Base-by-base conservation (phyloP, 768 basidiomycete species). In the Strobilomyces echinocephalus region DNA sequence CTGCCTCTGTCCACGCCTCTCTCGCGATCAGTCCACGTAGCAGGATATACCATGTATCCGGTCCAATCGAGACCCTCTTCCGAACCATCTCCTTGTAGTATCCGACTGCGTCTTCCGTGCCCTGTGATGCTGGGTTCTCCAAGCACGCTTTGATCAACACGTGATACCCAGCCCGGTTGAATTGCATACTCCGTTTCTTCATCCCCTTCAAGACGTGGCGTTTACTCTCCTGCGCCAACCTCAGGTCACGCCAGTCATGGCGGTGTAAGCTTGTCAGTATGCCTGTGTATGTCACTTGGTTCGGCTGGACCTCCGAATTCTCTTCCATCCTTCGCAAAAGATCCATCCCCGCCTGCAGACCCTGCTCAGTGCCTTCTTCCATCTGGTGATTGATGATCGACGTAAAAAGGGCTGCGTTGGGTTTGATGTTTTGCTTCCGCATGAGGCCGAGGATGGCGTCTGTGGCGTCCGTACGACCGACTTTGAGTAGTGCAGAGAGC, bases 261-360 rank as follows among this genome's bases (percentile, higher is more conserved):
- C 84, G 79, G 64, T 88, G 80, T 58, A 95, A 75, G 5, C 85
- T 87, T 8, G 84, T 74, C 45, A 97, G 75, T 46, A 97, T 74
- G 2, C 83, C 75, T 0, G 92, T 94, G 70, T 93, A 98, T 28
- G 91, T 93, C 56, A 92, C 78, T 54, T 83, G 82, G 64, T 87
- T 95, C 1, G 91, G 87, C 43, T 67, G 67, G 24, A 74, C 67
- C 5, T 72, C 66, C 4, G 72, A 68, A 49, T 78, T 71, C 49
- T 74, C 69, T 67, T 92, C 93, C 89, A 97, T 93, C 63, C 76
- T 78, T 50, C 75, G 69, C 52, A 97, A 72, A 49, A 97, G 68
- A n/a, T 80, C 74, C 60, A 94, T 72, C 1, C 85, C 90, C 2
- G 80, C 79, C 5, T 69, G 69, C 30, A 97, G 67, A 48, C 80